A percentile compares a stretch with the other conserved stretches of the same genome.
Conservation (phyloP, 768 basidiomycete genomes). For the Boletus pseudopeckii region DNA sequence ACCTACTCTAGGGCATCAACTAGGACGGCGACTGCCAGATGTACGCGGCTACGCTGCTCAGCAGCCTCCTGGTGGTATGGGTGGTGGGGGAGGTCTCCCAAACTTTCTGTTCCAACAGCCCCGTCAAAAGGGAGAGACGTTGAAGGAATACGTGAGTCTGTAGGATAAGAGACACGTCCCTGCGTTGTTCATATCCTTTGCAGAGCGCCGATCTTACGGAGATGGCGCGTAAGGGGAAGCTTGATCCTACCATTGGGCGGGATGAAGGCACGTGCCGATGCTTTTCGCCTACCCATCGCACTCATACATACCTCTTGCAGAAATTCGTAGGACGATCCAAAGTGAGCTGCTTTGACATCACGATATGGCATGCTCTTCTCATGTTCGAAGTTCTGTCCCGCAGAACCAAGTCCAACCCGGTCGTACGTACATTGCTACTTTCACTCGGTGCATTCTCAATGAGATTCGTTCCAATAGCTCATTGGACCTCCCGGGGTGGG, state of each 20-base stretch:
- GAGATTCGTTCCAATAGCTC: conserved; percentile 40
- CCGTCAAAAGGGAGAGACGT: conserved; percentile 75
- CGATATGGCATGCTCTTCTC: neutral
- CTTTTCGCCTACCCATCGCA: neutral
- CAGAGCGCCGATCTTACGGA: conserved; percentile 85
- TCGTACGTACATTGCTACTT: conserved; percentile 44
- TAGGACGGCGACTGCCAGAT: neutral
- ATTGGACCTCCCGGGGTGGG: conserved; percentile 89
- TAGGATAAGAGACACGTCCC: conserved; percentile 8
- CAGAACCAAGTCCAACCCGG: conserved; percentile 89
- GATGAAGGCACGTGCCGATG: conserved; percentile 58
- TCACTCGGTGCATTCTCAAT: neutral
- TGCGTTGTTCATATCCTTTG: neutral
- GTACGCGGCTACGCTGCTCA: conserved; percentile 46
- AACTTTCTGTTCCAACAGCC: conserved; percentile 56
- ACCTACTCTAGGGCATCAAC: neutral
- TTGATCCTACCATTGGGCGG: conserved; percentile 88
- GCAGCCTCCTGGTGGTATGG: conserved; percentile 39
- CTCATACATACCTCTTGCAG: conserved; percentile 31
- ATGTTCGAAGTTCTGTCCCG: conserved; percentile 65
- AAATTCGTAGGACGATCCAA: conserved; percentile 89
- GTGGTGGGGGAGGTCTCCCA: conserved; percentile 44
- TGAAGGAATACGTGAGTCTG: conserved; percentile 74
- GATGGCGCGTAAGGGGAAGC: conserved; percentile 76
- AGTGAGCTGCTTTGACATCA: conserved; percentile 44